Evolutionary conservation across 805 yeast species (phyloP), one percentile per base, ranked within the genome.

Genomic region (Nakazawaea ambrosiae): DNA sequence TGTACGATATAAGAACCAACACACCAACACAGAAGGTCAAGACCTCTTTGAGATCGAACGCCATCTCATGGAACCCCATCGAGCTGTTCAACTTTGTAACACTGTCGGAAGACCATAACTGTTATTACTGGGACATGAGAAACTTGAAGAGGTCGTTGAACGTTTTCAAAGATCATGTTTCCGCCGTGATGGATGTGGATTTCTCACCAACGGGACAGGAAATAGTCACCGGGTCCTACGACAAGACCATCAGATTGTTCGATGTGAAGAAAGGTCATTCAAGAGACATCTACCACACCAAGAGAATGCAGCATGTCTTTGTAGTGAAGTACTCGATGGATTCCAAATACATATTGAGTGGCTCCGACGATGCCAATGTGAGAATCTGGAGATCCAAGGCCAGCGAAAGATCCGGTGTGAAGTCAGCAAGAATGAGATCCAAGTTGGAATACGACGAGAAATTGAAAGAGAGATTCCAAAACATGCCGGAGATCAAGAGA

Each of bases 131-230:
- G 77, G 99, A 92, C 62, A 90, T 94, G 97, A 72, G 99, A 57
- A 85, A 89, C 53, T 68, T 94, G 75, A 69, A 70, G 31, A 70
- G 85, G 39, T 81, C 97, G 1, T 58, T 81, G 35, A 89, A 88
- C 47, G 87, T 94, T 10, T 86, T 73, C 61, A 88, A 90, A 62
- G 97, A 88, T 60, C 99, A 92, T 59, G 96, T 90, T 27, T 81
- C 95, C 33, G 96, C 97, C 0, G 95, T 92, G 9, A 73, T 90
- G 78, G 95, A 85, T 57, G 78, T 92, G 28, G 98, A 92, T 61
- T 92, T 85, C 54, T 77, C 95, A 9, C 98, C 98, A 28, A 89
- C 97, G 1, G 99, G 99, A 49, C 88, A 88, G 55, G 97, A 90
- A 60, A 65, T 92, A 24, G 97, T 88, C 4, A 82, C 96, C 1